Conservation (phyloP, 805 yeast species). For the Maudiozyma turicensis region DNA sequence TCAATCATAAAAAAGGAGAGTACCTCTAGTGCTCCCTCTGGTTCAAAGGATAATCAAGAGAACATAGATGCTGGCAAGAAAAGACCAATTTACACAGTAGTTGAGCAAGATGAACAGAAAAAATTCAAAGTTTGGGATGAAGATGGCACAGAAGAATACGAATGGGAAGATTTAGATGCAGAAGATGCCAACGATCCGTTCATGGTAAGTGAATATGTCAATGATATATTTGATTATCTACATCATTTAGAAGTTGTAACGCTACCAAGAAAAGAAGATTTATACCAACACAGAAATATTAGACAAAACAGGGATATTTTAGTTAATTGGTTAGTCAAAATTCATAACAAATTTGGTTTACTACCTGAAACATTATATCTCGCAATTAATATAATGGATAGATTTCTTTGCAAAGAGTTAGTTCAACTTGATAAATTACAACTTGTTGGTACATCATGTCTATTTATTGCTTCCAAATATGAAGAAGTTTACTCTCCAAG, state of each 20-base stretch:
- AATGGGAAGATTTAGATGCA: conserved; percentile 70
- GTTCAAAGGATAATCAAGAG: conserved; percentile 2
- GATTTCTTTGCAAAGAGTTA: conserved; percentile 68
- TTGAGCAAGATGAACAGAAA: conserved; percentile 27
- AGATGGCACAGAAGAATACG: conserved; percentile 30
- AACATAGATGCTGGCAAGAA: conserved; percentile 21
- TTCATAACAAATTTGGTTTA: conserved; percentile 73
- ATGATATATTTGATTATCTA: conserved; percentile 74
- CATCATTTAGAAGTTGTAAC: conserved; percentile 64
- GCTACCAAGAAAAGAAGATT: conserved; percentile 42
- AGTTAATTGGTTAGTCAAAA: conserved; percentile 91
- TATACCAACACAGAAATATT: conserved; percentile 35
- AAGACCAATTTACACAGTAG: conserved; percentile 29
- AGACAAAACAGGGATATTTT: conserved; percentile 55
- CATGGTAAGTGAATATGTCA: conserved; percentile 90
- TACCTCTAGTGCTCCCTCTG: not conserved
- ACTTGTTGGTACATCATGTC: conserved; percentile 74
- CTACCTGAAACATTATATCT: conserved; percentile 80
- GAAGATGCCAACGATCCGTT: conserved; percentile 74
- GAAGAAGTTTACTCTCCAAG: conserved; percentile 91
- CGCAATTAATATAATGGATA: conserved; percentile 79
- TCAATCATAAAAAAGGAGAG: not conserved
- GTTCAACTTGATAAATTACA: conserved; percentile 78
- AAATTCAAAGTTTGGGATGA: conserved; percentile 27
- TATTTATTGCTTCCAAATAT: conserved; percentile 85